Evolutionary conservation across 1,284 basidiomycete genomes (phyloP).

Genomic region (Volvariella surrecta): DNA sequence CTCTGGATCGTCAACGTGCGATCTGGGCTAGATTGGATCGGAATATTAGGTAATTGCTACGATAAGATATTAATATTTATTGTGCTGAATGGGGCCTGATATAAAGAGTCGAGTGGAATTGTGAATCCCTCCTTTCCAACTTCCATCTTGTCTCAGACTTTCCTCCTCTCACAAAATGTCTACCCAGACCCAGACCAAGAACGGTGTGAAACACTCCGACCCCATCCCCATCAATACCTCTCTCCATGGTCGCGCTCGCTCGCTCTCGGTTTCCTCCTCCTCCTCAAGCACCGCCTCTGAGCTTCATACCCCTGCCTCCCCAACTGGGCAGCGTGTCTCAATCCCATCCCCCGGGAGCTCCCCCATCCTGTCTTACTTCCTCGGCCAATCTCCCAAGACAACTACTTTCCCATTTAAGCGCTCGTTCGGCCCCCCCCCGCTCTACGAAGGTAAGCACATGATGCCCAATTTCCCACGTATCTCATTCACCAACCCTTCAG

Average conservation of each 20-base stretch:
- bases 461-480: background rate
- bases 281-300: conserved; percentile 45
- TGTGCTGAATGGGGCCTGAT: background rate
- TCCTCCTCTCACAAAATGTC: conserved; percentile 22
- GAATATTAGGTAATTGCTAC: background rate
- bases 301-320: conserved; percentile 34
- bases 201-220: conserved; percentile 38
- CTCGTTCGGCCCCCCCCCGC: conserved; percentile 41
- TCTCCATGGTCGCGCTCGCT: conserved; percentile 31
- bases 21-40: too few relatives aligned
- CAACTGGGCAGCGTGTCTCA: conserved; percentile 32
- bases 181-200: conserved; percentile 19
- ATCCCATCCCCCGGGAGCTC: conserved; percentile 50
- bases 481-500: conserved; percentile 15
- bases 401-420: conserved; percentile 55
- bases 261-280: conserved; percentile 47
- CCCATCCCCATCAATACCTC: conserved; percentile 54
- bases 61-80: conserved; percentile 1
- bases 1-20: too few relatives aligned
- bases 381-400: conserved; percentile 52
- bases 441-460: conserved; percentile 48
- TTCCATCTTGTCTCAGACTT: background rate
- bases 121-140: background rate
- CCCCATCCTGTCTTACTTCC: conserved; percentile 62
- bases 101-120: background rate